Evolutionary conservation across 768 basidiomycete species (phyloP), one percentile per base, ranked within the genome.

Genomic region (Asterophora parasitica): DNA sequence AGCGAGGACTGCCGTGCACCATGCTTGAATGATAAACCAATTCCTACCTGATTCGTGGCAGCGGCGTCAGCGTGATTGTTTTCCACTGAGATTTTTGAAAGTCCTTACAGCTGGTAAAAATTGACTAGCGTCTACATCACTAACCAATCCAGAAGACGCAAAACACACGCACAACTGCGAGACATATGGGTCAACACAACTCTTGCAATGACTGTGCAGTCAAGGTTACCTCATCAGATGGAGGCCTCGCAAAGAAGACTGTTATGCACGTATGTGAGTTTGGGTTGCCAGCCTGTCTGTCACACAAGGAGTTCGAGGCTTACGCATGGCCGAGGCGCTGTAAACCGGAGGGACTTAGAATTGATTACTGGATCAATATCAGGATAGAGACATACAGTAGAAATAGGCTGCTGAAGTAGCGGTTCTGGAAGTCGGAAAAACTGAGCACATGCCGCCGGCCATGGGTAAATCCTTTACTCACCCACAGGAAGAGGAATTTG

Each of bases 401-500:
- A 44, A 60, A 56, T 19, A 56, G 15, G 41, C 49, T 57, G n/a
- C 63, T 62, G 33, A 63, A 54, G 54, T 65, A 61, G 12, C 64
- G 61, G 37, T 63, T 65, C 63, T 65, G 32, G 11, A 28, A 20
- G 33, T 13, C 13, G 19, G 42, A 17, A 12, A 41, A 26, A 26
- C 33, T 23, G 23, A 16, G 28, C n/a, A 12, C 7, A 10, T n/a
- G 42, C 20, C 13, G 36, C 17, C 12, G 20, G 28, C 9, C n/a
- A 13, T 20, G 20, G 19, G n/a, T 12, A 46, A 32, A 49, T 15
- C 20, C 20, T 11, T 11, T 30, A 39, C 59, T 17, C 53, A 60
- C 61, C 56, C 56, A 57, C 15, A 61, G 43, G 42, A 64, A 63
- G 10, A 64, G 15, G 17, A 48, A 15, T 51, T 60, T 65, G 1